phyloP scores from a whole-genome alignment of 2,329 filamentous ascomycete genomes.

The Calonectria pseudoturangicola region DNA sequence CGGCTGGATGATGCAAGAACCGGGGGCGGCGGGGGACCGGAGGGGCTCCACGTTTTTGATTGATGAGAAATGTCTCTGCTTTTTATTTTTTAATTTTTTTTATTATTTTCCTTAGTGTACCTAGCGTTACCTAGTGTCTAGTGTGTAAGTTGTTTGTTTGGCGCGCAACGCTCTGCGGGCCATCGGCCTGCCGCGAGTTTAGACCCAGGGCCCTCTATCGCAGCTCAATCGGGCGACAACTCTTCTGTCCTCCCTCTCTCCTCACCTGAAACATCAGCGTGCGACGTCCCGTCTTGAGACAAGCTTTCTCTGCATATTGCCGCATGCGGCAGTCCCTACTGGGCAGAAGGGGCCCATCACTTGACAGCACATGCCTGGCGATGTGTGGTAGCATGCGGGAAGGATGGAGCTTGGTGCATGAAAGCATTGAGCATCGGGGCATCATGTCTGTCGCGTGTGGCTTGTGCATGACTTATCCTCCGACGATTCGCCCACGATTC shows the following conservation, averaged over 20 bases:
- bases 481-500: not conserved
- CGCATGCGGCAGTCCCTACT: not conserved
- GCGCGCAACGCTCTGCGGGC: not conserved
- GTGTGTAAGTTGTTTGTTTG: not conserved
- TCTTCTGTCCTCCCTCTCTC: conserved; percentile 4
- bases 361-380: not conserved
- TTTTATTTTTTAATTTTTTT: not conserved
- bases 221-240: conserved; percentile 6
- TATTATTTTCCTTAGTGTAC: not conserved
- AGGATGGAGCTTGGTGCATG: conserved; percentile 6
- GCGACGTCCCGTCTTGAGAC: conserved; percentile 17
- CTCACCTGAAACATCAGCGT: conserved; percentile 16
- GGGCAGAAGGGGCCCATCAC: not conserved
- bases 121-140: too few species aligned
- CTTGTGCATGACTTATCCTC: conserved; percentile 6
- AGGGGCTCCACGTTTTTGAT: not conserved
- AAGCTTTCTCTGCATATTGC: conserved; percentile 3
- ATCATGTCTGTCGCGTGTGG: conserved; percentile 19
- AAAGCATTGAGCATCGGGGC: conserved; percentile 1
- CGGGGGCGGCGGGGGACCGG: not conserved
- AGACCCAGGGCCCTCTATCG: not conserved
- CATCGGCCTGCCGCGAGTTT: not conserved
- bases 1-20: not conserved
- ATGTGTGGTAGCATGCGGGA: conserved; percentile 2
- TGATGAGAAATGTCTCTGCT: not conserved